Conservation (phyloP, 2,329 filamentous ascomycete species). For the Didymella segeticola region DNA sequence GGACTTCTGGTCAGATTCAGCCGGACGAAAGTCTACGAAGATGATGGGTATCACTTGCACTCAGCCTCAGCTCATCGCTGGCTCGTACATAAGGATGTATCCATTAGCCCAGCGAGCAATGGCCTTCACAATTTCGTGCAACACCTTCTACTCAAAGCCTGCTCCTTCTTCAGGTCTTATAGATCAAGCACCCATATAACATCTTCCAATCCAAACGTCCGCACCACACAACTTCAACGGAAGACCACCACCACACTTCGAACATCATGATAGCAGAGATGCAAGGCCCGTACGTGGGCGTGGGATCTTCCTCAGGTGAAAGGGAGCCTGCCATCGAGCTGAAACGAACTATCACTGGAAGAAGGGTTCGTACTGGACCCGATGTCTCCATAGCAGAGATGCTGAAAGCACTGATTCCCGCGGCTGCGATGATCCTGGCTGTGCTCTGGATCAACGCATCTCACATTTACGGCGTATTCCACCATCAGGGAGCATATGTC, state of each 20-base stretch:
- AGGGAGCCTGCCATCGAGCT: constrained; percentile 13
- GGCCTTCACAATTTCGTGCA: not conserved
- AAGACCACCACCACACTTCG: not conserved
- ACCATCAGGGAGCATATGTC: constrained; percentile 14
- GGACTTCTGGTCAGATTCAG: not conserved
- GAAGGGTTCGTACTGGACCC: not conserved
- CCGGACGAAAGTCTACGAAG: constrained; percentile 1
- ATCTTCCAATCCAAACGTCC: too few relatives aligned
- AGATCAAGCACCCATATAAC: not conserved
- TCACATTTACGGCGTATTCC: constrained; percentile 20
- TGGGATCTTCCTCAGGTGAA: not conserved
- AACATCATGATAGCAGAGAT: constrained; percentile 3
- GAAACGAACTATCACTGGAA: constrained; percentile 10
- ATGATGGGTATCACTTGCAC: not conserved
- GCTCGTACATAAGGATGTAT: not conserved
- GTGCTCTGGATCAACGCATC: constrained; percentile 21
- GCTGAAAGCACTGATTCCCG: constrained; percentile 20
- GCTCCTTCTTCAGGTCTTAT: not conserved
- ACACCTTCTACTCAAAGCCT: not conserved
- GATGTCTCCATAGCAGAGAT: constrained; percentile 4
- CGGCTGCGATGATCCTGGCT: constrained; percentile 19
- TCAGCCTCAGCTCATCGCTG: not conserved
- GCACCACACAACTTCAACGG: not conserved
- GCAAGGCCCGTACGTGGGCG: constrained; percentile 4
- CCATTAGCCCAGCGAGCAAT: not conserved